A percentile compares a stretch with the other conserved stretches of the same genome.
Conservation (phyloP, 345 rosid species). For the Lepidium sativum region DNA sequence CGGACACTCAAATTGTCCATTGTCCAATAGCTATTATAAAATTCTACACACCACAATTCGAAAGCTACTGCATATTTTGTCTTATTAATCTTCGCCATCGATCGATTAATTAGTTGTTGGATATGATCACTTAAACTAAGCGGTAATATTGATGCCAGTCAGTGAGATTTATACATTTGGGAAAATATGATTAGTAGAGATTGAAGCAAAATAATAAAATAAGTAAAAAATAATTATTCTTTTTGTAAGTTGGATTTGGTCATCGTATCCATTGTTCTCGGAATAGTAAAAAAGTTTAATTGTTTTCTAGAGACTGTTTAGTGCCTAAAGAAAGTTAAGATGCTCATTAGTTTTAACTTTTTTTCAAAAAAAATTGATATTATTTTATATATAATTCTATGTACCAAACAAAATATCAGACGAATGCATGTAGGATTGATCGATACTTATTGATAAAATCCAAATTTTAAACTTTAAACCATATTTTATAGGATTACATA, state of each 20-base stretch:
- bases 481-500: no score
- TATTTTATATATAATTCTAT: no score
- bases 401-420: no score
- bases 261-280: conserved; percentile 9
- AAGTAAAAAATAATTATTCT: background rate
- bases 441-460: no score
- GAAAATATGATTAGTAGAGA: conserved; percentile 19
- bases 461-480: no score
- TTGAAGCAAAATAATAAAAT: background rate
- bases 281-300: background rate
- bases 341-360: background rate
- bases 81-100: conserved; percentile 11
- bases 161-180: conserved; percentile 17
- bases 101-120: conserved; percentile 14
- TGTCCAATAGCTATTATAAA: conserved; percentile 18
- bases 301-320: background rate
- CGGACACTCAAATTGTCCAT: conserved; percentile 17
- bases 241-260: conserved; percentile 18
- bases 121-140: conserved; percentile 10
- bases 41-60: conserved; percentile 22
- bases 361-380: no score
- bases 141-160: background rate
- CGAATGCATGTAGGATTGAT: no score
- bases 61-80: conserved; percentile 12
- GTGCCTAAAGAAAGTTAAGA: background rate